A percentile compares a stretch with the other conserved stretches of the same genome.
phyloP scores from a whole-genome alignment of 352 stramenopile genomes.

The Phytopythium sindhum region DNA sequence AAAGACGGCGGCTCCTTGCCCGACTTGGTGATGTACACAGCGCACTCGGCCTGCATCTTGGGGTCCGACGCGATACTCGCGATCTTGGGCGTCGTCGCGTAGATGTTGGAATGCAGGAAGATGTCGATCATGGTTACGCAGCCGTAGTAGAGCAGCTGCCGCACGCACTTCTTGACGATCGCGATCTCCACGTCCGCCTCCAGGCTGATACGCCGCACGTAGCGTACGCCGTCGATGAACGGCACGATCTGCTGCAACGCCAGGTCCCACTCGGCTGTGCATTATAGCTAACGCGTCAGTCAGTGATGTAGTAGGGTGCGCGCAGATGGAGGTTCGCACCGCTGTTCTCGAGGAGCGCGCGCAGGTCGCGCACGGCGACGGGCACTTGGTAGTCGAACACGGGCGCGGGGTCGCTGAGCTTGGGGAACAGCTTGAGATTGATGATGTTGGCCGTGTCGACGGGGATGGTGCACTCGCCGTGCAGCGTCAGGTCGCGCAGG shows the following conservation, averaged over 20 bases:
- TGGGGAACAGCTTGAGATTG: conserved; percentile 86
- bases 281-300: background rate
- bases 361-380: conserved; percentile 72
- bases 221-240: conserved; percentile 89
- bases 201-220: conserved; percentile 87
- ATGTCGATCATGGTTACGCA: conserved; percentile 90
- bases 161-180: conserved; percentile 87
- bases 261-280: conserved; percentile 79
- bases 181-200: conserved; percentile 85
- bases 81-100: conserved; percentile 70
- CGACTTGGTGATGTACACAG: conserved; percentile 77
- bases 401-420: conserved; percentile 54
- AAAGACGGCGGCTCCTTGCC: conserved; percentile 54
- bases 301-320: background rate
- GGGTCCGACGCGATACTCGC: conserved; percentile 47
- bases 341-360: conserved; percentile 68
- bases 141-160: conserved; percentile 86
- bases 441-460: conserved; percentile 83
- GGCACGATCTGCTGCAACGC: conserved; percentile 87
- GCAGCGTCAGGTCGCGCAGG: conserved; percentile 61
- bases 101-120: conserved; percentile 90
- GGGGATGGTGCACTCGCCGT: conserved; percentile 80
- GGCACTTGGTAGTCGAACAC: conserved; percentile 87
- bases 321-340: conserved; percentile 27
- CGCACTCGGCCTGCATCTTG: conserved; percentile 71